Evolutionary conservation across 345 rosid genomes (phyloP).

Genomic region (Raphanus raphanistrum): DNA sequence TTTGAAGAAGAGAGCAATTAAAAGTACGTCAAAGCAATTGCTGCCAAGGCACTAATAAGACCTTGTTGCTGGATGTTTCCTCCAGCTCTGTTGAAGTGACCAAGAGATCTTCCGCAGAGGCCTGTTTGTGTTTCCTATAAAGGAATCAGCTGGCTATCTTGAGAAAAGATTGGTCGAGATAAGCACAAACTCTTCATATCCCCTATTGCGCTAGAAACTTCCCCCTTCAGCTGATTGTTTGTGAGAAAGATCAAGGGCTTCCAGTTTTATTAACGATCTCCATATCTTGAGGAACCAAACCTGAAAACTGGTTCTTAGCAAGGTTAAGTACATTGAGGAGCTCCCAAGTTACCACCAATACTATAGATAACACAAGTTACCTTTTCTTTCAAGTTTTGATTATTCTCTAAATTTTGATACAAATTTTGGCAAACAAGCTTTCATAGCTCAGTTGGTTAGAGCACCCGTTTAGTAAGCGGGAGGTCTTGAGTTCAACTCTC

Average conservation of each 20-base stretch:
- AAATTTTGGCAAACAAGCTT: slow-evolving; percentile 11
- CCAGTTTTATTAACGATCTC: slow-evolving; percentile 65
- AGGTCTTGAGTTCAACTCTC: slow-evolving; percentile 98
- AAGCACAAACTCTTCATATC: slow-evolving; percentile 75
- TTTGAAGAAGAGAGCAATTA: slow-evolving; percentile 50
- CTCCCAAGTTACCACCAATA: slow-evolving; percentile 49
- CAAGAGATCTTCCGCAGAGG: slow-evolving; percentile 81
- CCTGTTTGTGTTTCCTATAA: slow-evolving; percentile 52
- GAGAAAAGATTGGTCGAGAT: slow-evolving; percentile 80
- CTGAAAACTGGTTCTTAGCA: slow-evolving; percentile 55
- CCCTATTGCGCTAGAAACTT: slow-evolving; percentile 59
- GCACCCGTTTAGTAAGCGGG: slow-evolving; percentile 96
- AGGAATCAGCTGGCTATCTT: slow-evolving; percentile 71
- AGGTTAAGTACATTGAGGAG: slow-evolving; percentile 39
- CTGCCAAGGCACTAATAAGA: slow-evolving; percentile 55
- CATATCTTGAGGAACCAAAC: slow-evolving; percentile 54
- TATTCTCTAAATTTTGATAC: no score
- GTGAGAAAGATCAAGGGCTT: slow-evolving; percentile 80
- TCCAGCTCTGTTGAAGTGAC: slow-evolving; percentile 36
- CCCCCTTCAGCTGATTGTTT: slow-evolving; percentile 68
- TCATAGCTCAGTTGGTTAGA: slow-evolving; percentile 96
- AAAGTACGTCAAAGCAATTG: slow-evolving; percentile 57
- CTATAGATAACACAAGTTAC: slow-evolving; percentile 55
- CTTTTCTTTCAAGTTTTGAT: background rate
- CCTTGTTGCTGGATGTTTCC: slow-evolving; percentile 38